Conservation (phyloP, 352 stramenopile genomes). For the Phytophthora fragariaefolia region DNA sequence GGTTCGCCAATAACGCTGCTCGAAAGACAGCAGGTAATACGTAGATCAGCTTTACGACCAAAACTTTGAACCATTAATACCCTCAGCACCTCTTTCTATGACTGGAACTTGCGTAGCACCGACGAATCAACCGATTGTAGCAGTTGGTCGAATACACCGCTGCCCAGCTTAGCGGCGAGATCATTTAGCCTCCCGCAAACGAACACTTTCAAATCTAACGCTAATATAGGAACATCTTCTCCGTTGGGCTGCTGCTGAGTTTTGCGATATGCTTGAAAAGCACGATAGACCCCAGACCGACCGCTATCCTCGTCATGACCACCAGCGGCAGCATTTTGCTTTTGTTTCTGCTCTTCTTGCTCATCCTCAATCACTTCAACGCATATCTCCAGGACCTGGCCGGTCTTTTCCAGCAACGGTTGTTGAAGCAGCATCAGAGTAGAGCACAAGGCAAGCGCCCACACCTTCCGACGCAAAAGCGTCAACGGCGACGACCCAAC, state of each 20-base stretch:
- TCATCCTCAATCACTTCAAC: conserved; percentile 79
- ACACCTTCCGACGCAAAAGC: conserved; percentile 68
- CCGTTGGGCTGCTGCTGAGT: conserved; percentile 35
- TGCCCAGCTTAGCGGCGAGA: conserved; percentile 49
- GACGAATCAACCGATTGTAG: conserved; percentile 66
- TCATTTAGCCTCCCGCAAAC: conserved; percentile 49
- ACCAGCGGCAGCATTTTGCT: conserved; percentile 10
- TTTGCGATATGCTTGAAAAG: conserved; percentile 50
- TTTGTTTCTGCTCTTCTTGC: conserved; percentile 40
- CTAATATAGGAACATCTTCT: conserved; percentile 48
- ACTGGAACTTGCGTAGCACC: conserved; percentile 62
- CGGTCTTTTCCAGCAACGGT: conserved; percentile 58
- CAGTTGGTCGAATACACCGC: conserved; percentile 52
- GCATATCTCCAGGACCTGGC: conserved; percentile 71
- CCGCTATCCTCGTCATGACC: conserved; percentile 17
- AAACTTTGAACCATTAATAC: not conserved
- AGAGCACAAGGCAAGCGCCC: conserved; percentile 61
- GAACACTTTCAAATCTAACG: conserved; percentile 54
- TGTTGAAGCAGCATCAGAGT: conserved; percentile 49
- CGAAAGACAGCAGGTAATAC: no score
- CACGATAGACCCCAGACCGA: conserved; percentile 53
- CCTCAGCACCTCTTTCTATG: conserved; percentile 23
- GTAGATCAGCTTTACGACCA: no score
- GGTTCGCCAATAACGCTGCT: no score
- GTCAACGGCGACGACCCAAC: conserved; percentile 67